phyloP scores from a whole-genome alignment of 495 filamentous ascomycete species.

The Xylaria nigripes region DNA sequence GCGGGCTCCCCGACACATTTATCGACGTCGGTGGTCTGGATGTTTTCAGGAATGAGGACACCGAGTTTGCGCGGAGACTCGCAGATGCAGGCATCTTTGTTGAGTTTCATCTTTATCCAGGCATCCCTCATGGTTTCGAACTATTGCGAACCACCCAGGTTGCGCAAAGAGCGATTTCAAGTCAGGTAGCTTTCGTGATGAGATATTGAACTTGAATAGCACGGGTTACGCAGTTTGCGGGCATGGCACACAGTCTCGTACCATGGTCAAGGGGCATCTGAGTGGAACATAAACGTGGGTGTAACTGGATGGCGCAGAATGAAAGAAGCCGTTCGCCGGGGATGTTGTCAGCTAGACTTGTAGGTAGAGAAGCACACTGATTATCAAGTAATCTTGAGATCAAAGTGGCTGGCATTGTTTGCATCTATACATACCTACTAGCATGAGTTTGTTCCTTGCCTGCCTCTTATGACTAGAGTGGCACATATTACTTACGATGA shows the following conservation, averaged over 20 bases:
- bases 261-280: too few relatives aligned
- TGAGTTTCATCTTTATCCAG: conserved; percentile 46
- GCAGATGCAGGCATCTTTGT: conserved; percentile 31
- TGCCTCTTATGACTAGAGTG: not conserved
- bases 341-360: too few relatives aligned
- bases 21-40: conserved; percentile 34
- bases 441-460: not conserved
- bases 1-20: conserved; percentile 29
- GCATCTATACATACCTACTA: too few relatives aligned
- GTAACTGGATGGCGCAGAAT: too few relatives aligned
- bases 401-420: too few relatives aligned
- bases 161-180: not conserved
- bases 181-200: not conserved
- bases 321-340: too few relatives aligned
- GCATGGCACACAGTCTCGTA: too few relatives aligned
- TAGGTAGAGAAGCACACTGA: too few relatives aligned
- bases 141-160: not conserved
- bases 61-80: conserved; percentile 33
- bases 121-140: conserved; percentile 42
- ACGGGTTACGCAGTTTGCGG: too few relatives aligned
- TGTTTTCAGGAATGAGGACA: conserved; percentile 36
- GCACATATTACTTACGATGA: not conserved
- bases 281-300: too few relatives aligned
- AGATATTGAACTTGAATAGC: not conserved
- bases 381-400: too few relatives aligned